Base-by-base conservation (phyloP, 192 early-diverging fungal genomes). In the Diversispora epigaea region DNA sequence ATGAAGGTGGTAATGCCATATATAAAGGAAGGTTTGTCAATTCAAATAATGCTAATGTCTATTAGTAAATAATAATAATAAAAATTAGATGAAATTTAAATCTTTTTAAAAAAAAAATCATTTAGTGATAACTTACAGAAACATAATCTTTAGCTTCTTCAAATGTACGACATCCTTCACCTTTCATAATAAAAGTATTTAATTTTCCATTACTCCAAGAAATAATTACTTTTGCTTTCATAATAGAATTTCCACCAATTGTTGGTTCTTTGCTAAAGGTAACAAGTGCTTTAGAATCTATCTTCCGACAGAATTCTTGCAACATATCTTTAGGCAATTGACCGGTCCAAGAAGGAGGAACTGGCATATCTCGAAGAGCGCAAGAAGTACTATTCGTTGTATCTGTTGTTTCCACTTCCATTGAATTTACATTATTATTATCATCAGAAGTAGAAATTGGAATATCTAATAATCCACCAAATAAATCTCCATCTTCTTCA, bases 1-100 rank as follows among this genome's bases (percentile, higher is more conserved):
- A 89, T n/a, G 82, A 76, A 9, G 87, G 82, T 14, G 89, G 89
- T 4, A 91, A 76, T 43, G 75, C 78, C 1, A 82, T 73, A 63
- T 91, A 86, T 52, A 89, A 45, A 0, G 89, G 86, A 46, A 85
- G 56, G 14, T 82, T 71, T 3, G 81, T 76, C 15, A 90, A 57
- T 1, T 73, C 68, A 61, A 80, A 89, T 2, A 90, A 73, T 60
- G 86, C 82, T 19, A 80, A 71, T 10, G 86, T 86, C 25, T 32
- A 32, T 32, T 32, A 32, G 2, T 32, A 32, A 32, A 32, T 32
- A 32, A n/a, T n/a, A n/a, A n/a, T n/a, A n/a, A n/a, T n/a, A 32
- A 32, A 32, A 32, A 32, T 32, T 32, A 32, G 25, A 32, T 32
- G 2, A 32, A 32, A 32, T 32, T 1, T 32, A 32, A 32, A 32